phyloP scores from a whole-genome alignment of 1,139 yeast genomes.

The Lodderomyces margitis region DNA sequence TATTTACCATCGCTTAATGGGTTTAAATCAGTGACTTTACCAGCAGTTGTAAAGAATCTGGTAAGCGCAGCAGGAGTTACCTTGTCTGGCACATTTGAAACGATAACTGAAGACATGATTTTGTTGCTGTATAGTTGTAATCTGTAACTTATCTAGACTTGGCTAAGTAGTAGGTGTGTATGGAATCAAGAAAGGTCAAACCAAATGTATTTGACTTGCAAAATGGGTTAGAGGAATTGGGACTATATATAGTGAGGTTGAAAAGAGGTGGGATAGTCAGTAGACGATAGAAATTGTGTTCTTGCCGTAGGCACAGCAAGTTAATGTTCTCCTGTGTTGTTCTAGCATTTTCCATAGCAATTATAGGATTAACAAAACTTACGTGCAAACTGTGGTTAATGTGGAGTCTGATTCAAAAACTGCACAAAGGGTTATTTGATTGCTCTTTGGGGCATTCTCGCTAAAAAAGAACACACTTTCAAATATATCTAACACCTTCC shows the following conservation, averaged over 20 bases:
- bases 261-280: no score
- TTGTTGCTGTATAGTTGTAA: no score
- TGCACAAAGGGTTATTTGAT: slow-evolving; percentile 1
- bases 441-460: neutral
- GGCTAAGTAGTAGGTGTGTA: no score
- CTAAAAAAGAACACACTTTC: no score
- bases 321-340: neutral
- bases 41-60: slow-evolving; percentile 78
- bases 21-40: slow-evolving; percentile 41
- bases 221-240: neutral
- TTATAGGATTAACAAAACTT: neutral
- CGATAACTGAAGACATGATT: slow-evolving; percentile 47
- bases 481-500: no score
- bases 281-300: no score
- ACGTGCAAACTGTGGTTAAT: neutral
- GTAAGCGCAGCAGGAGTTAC: slow-evolving; percentile 55
- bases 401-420: neutral
- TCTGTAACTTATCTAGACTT: no score
- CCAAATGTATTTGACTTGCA: no score
- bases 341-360: neutral
- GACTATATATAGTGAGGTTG: neutral
- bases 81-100: slow-evolving; percentile 51
- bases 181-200: no score
- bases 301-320: no score
- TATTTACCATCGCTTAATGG: slow-evolving; percentile 26